phyloP scores from a whole-genome alignment of 495 filamentous ascomycete genomes.

The Haplographium delicatum region DNA sequence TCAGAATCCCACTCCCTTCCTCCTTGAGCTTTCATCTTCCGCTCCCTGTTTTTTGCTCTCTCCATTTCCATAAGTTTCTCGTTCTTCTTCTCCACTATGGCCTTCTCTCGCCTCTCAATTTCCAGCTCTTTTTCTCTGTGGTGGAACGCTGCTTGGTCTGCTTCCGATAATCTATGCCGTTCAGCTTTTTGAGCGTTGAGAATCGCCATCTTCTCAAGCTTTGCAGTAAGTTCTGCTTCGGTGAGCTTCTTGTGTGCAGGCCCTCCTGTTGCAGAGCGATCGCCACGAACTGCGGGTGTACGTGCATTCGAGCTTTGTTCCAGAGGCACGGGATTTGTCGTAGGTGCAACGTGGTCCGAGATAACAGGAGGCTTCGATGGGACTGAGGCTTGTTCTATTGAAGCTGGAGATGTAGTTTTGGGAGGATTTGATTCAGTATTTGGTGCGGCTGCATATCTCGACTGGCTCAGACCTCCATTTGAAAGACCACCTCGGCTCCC shows the following conservation, averaged over 20 bases:
- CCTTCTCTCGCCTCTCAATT: slow-evolving; percentile 33
- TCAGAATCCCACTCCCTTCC: slow-evolving; percentile 74
- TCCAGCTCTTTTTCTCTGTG: slow-evolving; percentile 51
- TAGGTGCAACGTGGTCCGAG: neutral
- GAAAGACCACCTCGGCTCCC: slow-evolving; percentile 23
- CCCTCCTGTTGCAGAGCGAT: slow-evolving; percentile 64
- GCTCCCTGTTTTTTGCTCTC: slow-evolving; percentile 62
- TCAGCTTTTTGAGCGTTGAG: slow-evolving; percentile 53
- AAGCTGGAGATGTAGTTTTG: neutral
- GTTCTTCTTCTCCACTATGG: slow-evolving; percentile 50
- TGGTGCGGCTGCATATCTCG: slow-evolving; percentile 14
- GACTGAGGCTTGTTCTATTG: neutral
- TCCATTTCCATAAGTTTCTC: slow-evolving; percentile 61
- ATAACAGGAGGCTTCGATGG: too few species aligned
- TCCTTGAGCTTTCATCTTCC: slow-evolving; percentile 61
- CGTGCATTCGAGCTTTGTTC: neutral
- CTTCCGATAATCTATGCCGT: slow-evolving; percentile 61
- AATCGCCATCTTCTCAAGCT: slow-evolving; percentile 53
- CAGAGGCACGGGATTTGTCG: slow-evolving; percentile 2
- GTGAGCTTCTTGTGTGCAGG: slow-evolving; percentile 59
- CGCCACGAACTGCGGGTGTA: slow-evolving; percentile 56
- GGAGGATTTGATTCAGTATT: neutral
- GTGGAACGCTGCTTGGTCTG: slow-evolving; percentile 61
- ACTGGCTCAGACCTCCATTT: slow-evolving; percentile 4
- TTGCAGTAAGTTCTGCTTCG: slow-evolving; percentile 58